Evolutionary conservation across 495 filamentous ascomycete genomes (phyloP).

Genomic region (Staphylotrichum tortipilum): DNA sequence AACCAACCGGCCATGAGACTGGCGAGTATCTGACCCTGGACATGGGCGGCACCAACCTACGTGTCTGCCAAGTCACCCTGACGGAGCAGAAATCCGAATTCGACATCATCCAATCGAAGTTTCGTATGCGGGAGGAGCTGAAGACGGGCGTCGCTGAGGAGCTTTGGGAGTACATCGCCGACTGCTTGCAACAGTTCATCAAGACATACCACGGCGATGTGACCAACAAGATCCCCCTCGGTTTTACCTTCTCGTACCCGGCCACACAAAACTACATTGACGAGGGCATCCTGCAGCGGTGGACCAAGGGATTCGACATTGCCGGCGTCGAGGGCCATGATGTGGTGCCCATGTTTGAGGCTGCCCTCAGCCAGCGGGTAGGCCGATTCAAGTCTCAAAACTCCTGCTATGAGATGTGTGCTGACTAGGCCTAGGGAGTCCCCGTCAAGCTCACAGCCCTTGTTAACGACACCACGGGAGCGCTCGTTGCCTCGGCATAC

Average conservation of each 20-base stretch:
- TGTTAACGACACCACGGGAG: constrained; percentile 97
- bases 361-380: constrained; percentile 69
- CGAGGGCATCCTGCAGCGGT: constrained; percentile 88
- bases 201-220: constrained; percentile 74
- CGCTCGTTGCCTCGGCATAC: constrained; percentile 93
- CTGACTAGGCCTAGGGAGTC: constrained; percentile 48
- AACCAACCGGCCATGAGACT: constrained; percentile 79
- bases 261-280: constrained; percentile 95
- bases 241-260: constrained; percentile 98
- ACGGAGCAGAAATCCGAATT: constrained; percentile 89
- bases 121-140: constrained; percentile 91
- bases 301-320: constrained; percentile 99
- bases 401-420: not conserved
- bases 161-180: constrained; percentile 95
- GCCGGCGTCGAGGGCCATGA: constrained; percentile 89
- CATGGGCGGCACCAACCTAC: constrained; percentile 97
- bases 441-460: constrained; percentile 90
- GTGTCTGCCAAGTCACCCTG: constrained; percentile 92
- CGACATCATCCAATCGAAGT: constrained; percentile 98
- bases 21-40: constrained; percentile 91
- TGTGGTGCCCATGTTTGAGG: constrained; percentile 88
- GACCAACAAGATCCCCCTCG: constrained; percentile 62
- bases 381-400: constrained; percentile 13
- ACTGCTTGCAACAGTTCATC: constrained; percentile 93
- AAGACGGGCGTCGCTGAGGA: constrained; percentile 85